Conservation (phyloP, 2,329 filamentous ascomycete species). For the Escovopsis sp. region DNA sequence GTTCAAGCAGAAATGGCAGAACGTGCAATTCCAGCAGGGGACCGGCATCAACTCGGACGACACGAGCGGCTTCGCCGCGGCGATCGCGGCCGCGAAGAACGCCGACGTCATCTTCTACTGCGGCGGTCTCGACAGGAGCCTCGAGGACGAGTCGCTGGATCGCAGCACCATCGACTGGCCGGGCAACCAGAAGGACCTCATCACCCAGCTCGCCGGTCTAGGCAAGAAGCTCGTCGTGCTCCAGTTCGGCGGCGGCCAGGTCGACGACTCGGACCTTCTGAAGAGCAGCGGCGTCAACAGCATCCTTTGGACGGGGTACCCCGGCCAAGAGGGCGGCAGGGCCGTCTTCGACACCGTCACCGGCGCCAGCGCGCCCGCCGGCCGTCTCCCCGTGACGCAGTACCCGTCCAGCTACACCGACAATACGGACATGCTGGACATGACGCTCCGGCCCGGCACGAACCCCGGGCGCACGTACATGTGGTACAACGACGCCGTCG, state of each 20-base stretch:
- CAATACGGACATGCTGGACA: conserved; percentile 32
- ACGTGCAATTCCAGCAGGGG: conserved; percentile 23
- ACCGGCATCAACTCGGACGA: conserved; percentile 15
- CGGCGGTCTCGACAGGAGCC: conserved; percentile 37
- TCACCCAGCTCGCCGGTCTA: conserved; percentile 23
- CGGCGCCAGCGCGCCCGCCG: conserved; percentile 35
- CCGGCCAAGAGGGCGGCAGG: conserved; percentile 42
- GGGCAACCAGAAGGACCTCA: conserved; percentile 33
- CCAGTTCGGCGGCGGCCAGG: conserved; percentile 36
- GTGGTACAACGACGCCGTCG: conserved; percentile 39
- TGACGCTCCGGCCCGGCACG: conserved; percentile 34
- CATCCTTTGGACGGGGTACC: conserved; percentile 44
- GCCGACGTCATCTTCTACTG: conserved; percentile 39
- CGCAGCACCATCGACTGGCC: conserved; percentile 37
- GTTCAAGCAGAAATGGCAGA: conserved; percentile 6
- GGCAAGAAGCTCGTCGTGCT: conserved; percentile 36
- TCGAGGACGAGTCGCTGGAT: conserved; percentile 38
- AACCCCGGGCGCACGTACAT: conserved; percentile 41
- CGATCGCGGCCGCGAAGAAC: conserved; percentile 23
- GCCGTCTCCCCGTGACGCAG: conserved; percentile 38
- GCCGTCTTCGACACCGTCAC: conserved; percentile 40
- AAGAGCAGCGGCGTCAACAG: conserved; percentile 32
- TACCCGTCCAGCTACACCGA: conserved; percentile 39
- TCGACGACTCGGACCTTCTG: conserved; percentile 37
- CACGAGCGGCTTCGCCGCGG: conserved; percentile 16